Conservation (phyloP, 208 protist genomes). For the Leptomonas seymouri region DNA sequence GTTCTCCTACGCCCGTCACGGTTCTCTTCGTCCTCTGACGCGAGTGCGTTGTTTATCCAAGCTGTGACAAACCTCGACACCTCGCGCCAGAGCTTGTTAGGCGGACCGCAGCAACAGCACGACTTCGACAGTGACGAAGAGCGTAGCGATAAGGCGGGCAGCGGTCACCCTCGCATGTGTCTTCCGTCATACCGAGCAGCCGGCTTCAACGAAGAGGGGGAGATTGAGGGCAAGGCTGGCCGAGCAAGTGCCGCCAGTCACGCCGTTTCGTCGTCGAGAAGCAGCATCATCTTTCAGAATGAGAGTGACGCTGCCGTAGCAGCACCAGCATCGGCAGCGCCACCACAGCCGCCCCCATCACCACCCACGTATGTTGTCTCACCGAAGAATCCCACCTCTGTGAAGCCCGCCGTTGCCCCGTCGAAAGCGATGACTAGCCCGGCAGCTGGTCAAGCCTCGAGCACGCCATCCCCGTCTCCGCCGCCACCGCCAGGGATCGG, state of each 20-base stretch:
- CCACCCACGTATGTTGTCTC: background rate
- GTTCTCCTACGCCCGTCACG: background rate
- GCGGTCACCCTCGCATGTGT: background rate
- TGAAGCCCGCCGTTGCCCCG: background rate
- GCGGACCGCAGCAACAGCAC: background rate
- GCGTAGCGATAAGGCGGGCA: background rate
- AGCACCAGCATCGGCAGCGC: background rate
- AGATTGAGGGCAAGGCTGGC: no score
- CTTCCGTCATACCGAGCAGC: background rate
- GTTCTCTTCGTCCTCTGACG: slow-evolving; percentile 2
- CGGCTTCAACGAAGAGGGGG: background rate
- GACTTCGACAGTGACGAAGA: background rate
- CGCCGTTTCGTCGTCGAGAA: slow-evolving; percentile 4
- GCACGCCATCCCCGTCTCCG: background rate
- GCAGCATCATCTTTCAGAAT: slow-evolving; percentile 20
- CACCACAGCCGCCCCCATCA: background rate
- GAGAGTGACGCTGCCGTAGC: background rate
- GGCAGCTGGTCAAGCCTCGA: background rate
- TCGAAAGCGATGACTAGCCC: no score
- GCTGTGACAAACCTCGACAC: slow-evolving; percentile 14
- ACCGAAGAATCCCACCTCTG: background rate
- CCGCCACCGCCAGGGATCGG: background rate
- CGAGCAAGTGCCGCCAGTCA: background rate
- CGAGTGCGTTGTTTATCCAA: slow-evolving; percentile 17
- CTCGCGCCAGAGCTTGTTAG: background rate